Evolutionary conservation across 192 early-diverging fungal genomes (phyloP).

Genomic region (Allomyces macrogynus): DNA sequence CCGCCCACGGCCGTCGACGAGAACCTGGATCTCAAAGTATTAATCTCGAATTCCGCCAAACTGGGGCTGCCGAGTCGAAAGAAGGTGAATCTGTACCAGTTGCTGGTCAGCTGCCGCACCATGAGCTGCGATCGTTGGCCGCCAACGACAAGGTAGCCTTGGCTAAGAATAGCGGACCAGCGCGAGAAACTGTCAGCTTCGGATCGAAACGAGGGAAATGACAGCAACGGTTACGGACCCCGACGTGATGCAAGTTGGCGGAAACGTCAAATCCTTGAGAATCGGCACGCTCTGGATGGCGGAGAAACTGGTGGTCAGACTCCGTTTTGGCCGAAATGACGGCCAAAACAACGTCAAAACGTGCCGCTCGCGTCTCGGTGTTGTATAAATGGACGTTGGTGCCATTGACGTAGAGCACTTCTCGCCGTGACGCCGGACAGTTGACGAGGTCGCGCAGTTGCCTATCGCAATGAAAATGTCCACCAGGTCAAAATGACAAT

Average conservation of each 20-base stretch:
- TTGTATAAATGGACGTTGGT: slow-evolving; percentile 44
- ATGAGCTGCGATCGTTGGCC: slow-evolving; percentile 76
- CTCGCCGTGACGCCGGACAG: slow-evolving; percentile 44
- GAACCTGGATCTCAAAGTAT: slow-evolving; percentile 6
- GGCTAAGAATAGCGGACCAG: slow-evolving; percentile 13
- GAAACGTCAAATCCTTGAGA: slow-evolving; percentile 41
- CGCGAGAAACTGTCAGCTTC: neutral
- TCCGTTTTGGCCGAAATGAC: no score
- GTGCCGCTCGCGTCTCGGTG: slow-evolving; percentile 15
- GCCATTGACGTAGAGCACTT: slow-evolving; percentile 62
- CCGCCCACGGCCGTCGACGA: slow-evolving; percentile 35
- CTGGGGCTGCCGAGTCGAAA: neutral
- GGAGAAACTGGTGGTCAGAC: no score
- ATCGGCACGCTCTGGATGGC: slow-evolving; percentile 13
- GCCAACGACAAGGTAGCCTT: slow-evolving; percentile 72
- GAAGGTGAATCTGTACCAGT: slow-evolving; percentile 22
- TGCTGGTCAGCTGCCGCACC: slow-evolving; percentile 37
- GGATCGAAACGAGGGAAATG: no score
- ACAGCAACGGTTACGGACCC: slow-evolving; percentile 8
- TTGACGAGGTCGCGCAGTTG: slow-evolving; percentile 78
- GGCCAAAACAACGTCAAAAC: no score
- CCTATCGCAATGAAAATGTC: slow-evolving; percentile 22
- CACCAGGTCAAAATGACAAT: neutral
- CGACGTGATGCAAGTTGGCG: slow-evolving; percentile 29
- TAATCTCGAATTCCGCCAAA: neutral